Percentiles rank a stretch among this genome's conserved stretches.
These are phyloP conservation scores for Mycena alexandri DNA, from an alignment of 768 basidiomycete genomes.

Conservation along the genomic window DNA sequence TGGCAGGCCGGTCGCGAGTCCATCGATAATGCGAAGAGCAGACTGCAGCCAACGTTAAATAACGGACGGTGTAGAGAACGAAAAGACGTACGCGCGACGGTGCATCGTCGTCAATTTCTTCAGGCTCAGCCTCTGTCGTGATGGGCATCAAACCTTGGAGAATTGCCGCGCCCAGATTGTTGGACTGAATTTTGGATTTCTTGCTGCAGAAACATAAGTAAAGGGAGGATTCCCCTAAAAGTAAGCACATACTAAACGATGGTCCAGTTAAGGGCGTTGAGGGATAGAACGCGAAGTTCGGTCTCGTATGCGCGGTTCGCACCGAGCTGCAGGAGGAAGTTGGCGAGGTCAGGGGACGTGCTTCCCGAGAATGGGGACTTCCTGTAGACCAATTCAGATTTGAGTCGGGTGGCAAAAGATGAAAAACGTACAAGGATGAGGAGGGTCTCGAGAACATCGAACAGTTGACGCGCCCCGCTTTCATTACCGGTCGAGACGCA, in stretches of 20 bases:
- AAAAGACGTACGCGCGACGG: slow-evolving; percentile 81
- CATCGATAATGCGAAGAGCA: slow-evolving; percentile 94
- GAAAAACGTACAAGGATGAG: slow-evolving; percentile 80
- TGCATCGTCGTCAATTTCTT: slow-evolving; percentile 93
- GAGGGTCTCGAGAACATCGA: slow-evolving; percentile 96
- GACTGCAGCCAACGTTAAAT: slow-evolving; percentile 62
- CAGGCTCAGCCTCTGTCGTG: slow-evolving; percentile 92
- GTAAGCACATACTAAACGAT: slow-evolving; percentile 84
- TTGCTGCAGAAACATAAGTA: slow-evolving; percentile 67
- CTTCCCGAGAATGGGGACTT: slow-evolving; percentile 92
- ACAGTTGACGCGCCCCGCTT: slow-evolving; percentile 85
- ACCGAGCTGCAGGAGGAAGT: slow-evolving; percentile 90
- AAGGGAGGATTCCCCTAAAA: background rate
- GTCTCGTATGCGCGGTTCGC: slow-evolving; percentile 80
- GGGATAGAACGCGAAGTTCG: slow-evolving; percentile 88
- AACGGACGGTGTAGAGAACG: slow-evolving; percentile 6
- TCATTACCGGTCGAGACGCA: slow-evolving; percentile 85
- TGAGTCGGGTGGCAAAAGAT: background rate
- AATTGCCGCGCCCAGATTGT: slow-evolving; percentile 86
- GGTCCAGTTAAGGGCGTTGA: slow-evolving; percentile 97
- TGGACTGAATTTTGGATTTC: slow-evolving; percentile 93
- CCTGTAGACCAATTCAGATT: slow-evolving; percentile 59
- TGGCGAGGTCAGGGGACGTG: slow-evolving; percentile 88
- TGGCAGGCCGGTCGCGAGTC: slow-evolving; percentile 91
- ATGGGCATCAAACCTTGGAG: slow-evolving; percentile 95